These are phyloP conservation scores for Ogataea glucozyma DNA, from an alignment of 805 yeast species.

Conservation along the genomic window DNA sequence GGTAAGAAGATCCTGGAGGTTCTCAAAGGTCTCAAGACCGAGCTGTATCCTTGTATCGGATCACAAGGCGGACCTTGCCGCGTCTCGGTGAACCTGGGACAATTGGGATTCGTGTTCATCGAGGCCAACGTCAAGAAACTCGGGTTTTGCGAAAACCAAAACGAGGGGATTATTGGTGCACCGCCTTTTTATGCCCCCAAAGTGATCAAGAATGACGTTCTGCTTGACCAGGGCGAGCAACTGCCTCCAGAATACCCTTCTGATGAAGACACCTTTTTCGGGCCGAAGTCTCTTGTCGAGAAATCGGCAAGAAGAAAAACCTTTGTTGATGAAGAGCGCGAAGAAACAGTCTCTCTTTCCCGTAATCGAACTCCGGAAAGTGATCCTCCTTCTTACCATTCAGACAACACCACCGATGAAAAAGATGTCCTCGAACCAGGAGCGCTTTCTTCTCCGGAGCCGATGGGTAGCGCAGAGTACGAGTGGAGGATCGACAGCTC, in stretches of 20 bases:
- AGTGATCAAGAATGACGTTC: conserved; percentile 43
- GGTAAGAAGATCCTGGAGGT: conserved; percentile 55
- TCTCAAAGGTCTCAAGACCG: conserved; percentile 48
- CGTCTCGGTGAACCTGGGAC: conserved; percentile 75
- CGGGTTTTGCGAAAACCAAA: conserved; percentile 54
- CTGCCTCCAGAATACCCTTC: conserved; percentile 71
- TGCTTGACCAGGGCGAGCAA: conserved; percentile 71
- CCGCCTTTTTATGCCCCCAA: conserved; percentile 38
- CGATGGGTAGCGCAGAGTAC: conserved; percentile 22
- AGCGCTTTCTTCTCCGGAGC: conserved; percentile 1
- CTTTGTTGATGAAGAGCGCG: background rate
- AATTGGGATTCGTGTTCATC: conserved; percentile 82
- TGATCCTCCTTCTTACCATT: conserved; percentile 33
- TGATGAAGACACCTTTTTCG: conserved; percentile 64
- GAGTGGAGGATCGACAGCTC: conserved; percentile 14
- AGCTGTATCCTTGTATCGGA: conserved; percentile 57
- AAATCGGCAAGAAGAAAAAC: conserved; percentile 8
- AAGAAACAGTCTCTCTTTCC: background rate
- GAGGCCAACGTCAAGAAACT: conserved; percentile 75
- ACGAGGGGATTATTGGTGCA: conserved; percentile 41
- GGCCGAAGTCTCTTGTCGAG: conserved; percentile 35
- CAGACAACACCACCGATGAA: conserved; percentile 11
- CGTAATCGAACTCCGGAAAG: conserved; percentile 24
- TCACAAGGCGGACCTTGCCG: conserved; percentile 48
- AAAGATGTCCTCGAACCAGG: conserved; percentile 5